Percentiles rank a stretch among this genome's conserved stretches.
These are phyloP conservation scores for Pseudisothecium myosuroides DNA, from an alignment of 225 moss, liverwort and hornwort genomes.

Conservation along the genomic window DNA sequence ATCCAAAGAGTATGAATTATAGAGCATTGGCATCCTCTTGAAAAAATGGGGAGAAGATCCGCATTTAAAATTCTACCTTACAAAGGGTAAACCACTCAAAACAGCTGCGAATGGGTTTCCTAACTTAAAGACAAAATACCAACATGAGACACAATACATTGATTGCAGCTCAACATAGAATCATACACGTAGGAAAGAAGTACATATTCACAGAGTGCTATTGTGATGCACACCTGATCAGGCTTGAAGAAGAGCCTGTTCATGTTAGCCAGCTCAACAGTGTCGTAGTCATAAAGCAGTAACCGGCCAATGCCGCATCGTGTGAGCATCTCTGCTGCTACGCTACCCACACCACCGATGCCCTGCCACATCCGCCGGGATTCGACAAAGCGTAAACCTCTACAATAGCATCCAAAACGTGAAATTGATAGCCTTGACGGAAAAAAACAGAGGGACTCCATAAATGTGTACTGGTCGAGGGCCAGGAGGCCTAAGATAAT, in stretches of 20 bases:
- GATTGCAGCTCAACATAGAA: not conserved
- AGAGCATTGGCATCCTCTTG: not conserved
- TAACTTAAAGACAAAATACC: not conserved
- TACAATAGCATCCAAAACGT: not conserved
- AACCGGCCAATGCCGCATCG: slow-evolving; percentile 94
- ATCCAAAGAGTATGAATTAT: not conserved
- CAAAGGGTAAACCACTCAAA: not conserved
- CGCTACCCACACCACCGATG: slow-evolving; percentile 92
- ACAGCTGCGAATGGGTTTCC: not conserved
- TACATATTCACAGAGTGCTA: not conserved
- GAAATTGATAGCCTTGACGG: not conserved
- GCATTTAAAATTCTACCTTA: not conserved
- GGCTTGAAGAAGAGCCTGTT: slow-evolving; percentile 98
- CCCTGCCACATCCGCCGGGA: slow-evolving; percentile 46
- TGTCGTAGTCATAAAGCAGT: slow-evolving; percentile 94
- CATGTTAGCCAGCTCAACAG: slow-evolving; percentile 99
- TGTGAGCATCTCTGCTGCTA: slow-evolving; percentile 99
- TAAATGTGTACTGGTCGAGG: not conserved
- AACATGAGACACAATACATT: not conserved
- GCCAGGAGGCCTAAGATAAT: not conserved
- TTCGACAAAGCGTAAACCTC: not conserved
- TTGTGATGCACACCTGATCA: slow-evolving; percentile 48
- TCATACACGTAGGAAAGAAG: not conserved
- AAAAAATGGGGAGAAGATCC: not conserved
- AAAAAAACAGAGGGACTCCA: not conserved